Percentiles rank a stretch among this genome's conserved stretches.
Evolutionary conservation across 78 protist genomes (phyloP).

Genomic region (Pigoraptor vietnamica): DNA sequence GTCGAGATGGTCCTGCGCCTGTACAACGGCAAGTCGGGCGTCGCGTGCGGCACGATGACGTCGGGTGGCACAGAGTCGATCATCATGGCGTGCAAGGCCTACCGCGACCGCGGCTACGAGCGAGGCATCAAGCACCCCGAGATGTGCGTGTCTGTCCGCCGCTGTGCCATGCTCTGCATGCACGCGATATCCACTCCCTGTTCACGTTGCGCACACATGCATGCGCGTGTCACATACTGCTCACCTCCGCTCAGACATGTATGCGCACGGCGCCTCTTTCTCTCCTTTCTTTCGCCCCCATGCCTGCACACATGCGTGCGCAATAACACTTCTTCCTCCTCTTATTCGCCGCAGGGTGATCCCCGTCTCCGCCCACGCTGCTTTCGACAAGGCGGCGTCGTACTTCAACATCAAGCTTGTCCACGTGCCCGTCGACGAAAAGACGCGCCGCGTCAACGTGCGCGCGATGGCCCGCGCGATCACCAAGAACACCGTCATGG

Average conservation of each 20-base stretch:
- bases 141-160: neutral
- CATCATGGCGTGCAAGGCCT: constrained; percentile 34
- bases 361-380: constrained; percentile 47
- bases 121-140: neutral
- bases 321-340: too few species aligned
- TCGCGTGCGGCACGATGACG: constrained; percentile 48
- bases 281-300: neutral
- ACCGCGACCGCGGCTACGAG: constrained; percentile 11
- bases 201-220: neutral
- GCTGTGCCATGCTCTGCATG: too few species aligned
- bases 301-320: neutral
- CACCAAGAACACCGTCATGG: constrained; percentile 37
- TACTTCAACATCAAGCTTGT: constrained; percentile 26
- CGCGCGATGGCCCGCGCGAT: neutral
- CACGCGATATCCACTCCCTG: too few species aligned
- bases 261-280: neutral
- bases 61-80: constrained; percentile 71
- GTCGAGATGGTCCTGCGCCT: constrained; percentile 8
- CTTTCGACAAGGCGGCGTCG: constrained; percentile 58
- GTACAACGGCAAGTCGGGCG: constrained; percentile 4
- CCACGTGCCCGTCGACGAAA: constrained; percentile 1
- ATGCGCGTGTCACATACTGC: neutral
- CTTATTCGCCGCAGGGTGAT: too few species aligned
- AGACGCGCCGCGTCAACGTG: neutral
- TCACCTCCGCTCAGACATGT: neutral